These are phyloP conservation scores for Xylaria sp. DNA, from an alignment of 495 filamentous ascomycete species.

Conservation along the genomic window DNA sequence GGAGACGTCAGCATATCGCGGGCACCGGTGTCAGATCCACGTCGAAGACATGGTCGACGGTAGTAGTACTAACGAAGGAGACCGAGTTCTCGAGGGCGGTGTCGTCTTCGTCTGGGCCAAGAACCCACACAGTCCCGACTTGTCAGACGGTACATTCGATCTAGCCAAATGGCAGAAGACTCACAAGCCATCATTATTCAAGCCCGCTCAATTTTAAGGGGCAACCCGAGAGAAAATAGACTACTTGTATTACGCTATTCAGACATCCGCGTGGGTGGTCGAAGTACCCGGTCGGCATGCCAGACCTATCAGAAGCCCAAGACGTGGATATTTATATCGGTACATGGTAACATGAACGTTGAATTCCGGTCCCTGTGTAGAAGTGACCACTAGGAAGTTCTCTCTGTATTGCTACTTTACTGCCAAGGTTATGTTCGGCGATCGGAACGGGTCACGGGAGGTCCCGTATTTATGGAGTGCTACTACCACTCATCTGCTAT, in stretches of 20 bases:
- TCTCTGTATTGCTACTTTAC: neutral
- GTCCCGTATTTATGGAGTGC: slow-evolving; percentile 13
- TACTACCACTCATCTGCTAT: neutral
- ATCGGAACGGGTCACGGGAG: slow-evolving; percentile 15
- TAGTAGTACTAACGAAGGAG: neutral
- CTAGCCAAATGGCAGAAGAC: neutral
- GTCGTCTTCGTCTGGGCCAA: slow-evolving; percentile 11
- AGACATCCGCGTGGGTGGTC: neutral
- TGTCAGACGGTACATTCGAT: neutral
- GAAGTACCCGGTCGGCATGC: neutral
- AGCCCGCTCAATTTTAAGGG: neutral
- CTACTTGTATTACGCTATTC: neutral
- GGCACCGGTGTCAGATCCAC: neutral
- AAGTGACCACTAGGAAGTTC: neutral
- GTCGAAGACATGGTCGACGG: neutral
- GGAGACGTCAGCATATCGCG: slow-evolving; percentile 6
- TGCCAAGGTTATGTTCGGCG: slow-evolving; percentile 2
- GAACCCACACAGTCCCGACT: neutral
- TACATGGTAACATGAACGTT: neutral
- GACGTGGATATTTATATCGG: neutral
- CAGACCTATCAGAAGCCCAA: neutral
- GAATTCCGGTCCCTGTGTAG: neutral
- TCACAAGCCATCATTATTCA: neutral
- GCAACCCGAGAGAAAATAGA: neutral
- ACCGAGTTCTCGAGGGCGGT: neutral